phyloP scores from a whole-genome alignment of 2,329 filamentous ascomycete genomes.

The Penicillium sp. region DNA sequence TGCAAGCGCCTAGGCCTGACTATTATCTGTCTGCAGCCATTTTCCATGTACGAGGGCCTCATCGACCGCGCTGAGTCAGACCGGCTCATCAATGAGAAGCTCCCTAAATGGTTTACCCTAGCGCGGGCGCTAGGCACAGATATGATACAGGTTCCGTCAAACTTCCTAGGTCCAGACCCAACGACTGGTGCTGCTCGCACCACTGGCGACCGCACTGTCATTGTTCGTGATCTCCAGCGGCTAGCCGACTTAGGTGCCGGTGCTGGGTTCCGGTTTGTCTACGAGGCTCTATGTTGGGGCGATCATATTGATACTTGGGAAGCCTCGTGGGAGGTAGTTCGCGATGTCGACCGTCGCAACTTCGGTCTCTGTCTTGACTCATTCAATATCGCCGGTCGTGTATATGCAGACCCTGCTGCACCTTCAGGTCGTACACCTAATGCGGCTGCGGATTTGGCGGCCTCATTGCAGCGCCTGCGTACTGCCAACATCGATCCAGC shows the following conservation, averaged over 20 bases:
- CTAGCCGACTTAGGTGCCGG: slow-evolving; percentile 58
- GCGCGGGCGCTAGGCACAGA: slow-evolving; percentile 58
- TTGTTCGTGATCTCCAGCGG: slow-evolving; percentile 30
- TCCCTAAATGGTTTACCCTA: slow-evolving; percentile 62
- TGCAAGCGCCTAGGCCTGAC: slow-evolving; percentile 25
- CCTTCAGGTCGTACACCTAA: slow-evolving; percentile 42
- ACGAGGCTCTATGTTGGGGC: slow-evolving; percentile 65
- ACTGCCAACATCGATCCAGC: slow-evolving; percentile 46
- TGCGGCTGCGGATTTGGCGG: slow-evolving; percentile 48
- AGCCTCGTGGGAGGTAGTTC: slow-evolving; percentile 59
- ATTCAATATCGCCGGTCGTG: slow-evolving; percentile 66
- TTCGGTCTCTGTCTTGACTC: slow-evolving; percentile 70
- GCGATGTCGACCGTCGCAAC: slow-evolving; percentile 59
- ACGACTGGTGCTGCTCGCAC: slow-evolving; percentile 34
- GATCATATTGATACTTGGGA: slow-evolving; percentile 65
- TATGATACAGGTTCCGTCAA: slow-evolving; percentile 65
- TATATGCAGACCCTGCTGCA: slow-evolving; percentile 59
- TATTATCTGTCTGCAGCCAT: slow-evolving; percentile 59
- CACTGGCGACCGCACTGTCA: slow-evolving; percentile 24
- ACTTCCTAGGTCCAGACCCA: slow-evolving; percentile 46
- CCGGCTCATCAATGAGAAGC: slow-evolving; percentile 49
- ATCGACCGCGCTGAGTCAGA: slow-evolving; percentile 53
- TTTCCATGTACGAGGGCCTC: slow-evolving; percentile 68
- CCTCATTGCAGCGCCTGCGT: slow-evolving; percentile 50
- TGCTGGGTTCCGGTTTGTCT: slow-evolving; percentile 44